A percentile compares a stretch with the other conserved stretches of the same genome.
Conservation (phyloP, 2,329 filamentous ascomycete genomes). For the Claviceps pusilla region DNA sequence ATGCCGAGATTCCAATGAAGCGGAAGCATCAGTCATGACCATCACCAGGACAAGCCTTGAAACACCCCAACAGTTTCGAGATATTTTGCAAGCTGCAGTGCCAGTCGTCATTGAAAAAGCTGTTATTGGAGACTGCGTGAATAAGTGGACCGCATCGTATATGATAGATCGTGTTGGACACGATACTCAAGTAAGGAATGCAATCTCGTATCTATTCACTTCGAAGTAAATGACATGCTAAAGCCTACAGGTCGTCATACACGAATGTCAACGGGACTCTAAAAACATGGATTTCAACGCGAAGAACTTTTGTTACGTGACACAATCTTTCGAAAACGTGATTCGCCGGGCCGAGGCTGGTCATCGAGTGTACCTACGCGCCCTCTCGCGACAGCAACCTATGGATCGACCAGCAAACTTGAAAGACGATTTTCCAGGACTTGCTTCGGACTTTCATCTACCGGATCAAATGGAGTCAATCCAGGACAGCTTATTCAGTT, state of each 20-base stretch:
- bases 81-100: conserved; percentile 39
- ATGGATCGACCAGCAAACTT: conserved; percentile 56
- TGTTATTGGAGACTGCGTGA: conserved; percentile 51
- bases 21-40: conserved; percentile 10
- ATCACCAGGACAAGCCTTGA: conserved; percentile 39
- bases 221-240: background rate
- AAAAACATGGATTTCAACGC: conserved; percentile 63
- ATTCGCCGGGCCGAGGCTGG: conserved; percentile 44
- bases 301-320: conserved; percentile 71
- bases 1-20: background rate
- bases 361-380: conserved; percentile 59
- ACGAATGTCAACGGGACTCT: conserved; percentile 41
- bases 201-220: background rate
- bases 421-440: conserved; percentile 51
- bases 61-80: conserved; percentile 41
- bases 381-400: conserved; percentile 55
- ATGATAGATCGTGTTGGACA: conserved; percentile 46
- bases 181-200: conserved; percentile 39
- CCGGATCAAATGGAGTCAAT: conserved; percentile 47
- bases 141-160: conserved; percentile 54
- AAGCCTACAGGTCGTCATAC: conserved; percentile 51
- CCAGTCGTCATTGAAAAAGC: conserved; percentile 48
- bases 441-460: conserved; percentile 56
- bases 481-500: conserved; percentile 54
- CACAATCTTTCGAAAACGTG: conserved; percentile 52